Evolutionary conservation across 2,329 filamentous ascomycete species (phyloP).

Genomic region (Pestalotiopsis sp.): DNA sequence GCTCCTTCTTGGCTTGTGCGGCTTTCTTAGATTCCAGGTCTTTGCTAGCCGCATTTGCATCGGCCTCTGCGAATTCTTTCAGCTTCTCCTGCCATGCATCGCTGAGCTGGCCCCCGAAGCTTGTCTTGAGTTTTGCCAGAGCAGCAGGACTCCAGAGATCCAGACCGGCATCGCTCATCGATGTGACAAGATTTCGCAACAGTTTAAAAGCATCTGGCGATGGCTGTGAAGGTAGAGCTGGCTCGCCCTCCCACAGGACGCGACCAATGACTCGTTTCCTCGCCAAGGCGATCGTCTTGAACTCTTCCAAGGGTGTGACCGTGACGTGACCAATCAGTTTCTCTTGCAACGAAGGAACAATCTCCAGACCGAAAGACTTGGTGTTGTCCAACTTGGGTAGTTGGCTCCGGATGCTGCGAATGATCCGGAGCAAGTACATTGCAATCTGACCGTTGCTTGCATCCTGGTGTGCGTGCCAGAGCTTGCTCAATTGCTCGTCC

Average conservation of each 20-base stretch:
- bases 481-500: slow-evolving; percentile 53
- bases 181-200: slow-evolving; percentile 63
- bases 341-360: slow-evolving; percentile 68
- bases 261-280: slow-evolving; percentile 59
- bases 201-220: slow-evolving; percentile 76
- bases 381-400: slow-evolving; percentile 58
- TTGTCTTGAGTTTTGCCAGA: slow-evolving; percentile 63
- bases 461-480: slow-evolving; percentile 52
- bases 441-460: slow-evolving; percentile 55
- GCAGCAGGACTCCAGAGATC: slow-evolving; percentile 82
- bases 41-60: slow-evolving; percentile 20
- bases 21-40: slow-evolving; percentile 2
- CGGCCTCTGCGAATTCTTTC: slow-evolving; percentile 13
- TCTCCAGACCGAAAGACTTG: slow-evolving; percentile 59
- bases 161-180: slow-evolving; percentile 71
- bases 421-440: slow-evolving; percentile 71
- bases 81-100: slow-evolving; percentile 45
- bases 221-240: slow-evolving; percentile 76
- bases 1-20: slow-evolving; percentile 20
- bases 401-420: slow-evolving; percentile 73
- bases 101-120: slow-evolving; percentile 54
- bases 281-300: slow-evolving; percentile 44
- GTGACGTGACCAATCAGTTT: slow-evolving; percentile 60
- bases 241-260: slow-evolving; percentile 79
- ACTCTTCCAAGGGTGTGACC: slow-evolving; percentile 49